Evolutionary conservation across 352 stramenopile genomes (phyloP).

Genomic region (Phytopythium litorale): DNA sequence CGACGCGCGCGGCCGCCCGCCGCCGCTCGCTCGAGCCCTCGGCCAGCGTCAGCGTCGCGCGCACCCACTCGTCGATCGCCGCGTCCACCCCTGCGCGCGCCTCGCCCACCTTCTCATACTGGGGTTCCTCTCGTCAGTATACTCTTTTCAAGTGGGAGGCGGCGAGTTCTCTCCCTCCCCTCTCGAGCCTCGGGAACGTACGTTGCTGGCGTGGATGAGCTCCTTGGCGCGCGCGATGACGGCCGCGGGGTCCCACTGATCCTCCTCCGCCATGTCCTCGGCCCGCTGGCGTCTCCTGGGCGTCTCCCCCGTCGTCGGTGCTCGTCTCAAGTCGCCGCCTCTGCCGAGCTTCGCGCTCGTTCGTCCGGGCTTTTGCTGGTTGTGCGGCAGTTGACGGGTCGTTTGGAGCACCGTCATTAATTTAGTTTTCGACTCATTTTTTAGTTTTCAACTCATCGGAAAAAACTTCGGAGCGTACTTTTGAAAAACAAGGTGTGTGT

Average conservation of each 20-base stretch:
- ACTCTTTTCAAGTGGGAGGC: not conserved
- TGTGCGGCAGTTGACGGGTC: not conserved
- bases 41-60: constrained; percentile 7
- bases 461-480: too few species aligned
- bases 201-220: constrained; percentile 72
- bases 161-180: too few species aligned
- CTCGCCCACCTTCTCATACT: constrained; percentile 72
- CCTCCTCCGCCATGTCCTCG: constrained; percentile 3
- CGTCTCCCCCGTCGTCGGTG: not conserved
- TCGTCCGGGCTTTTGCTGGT: not conserved
- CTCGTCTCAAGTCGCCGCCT: not conserved
- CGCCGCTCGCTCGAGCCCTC: constrained; percentile 9
- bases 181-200: constrained; percentile 26
- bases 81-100: constrained; percentile 50
- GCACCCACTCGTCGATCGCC: constrained; percentile 42
- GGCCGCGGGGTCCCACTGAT: constrained; percentile 39
- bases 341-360: not conserved
- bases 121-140: not conserved
- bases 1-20: constrained; percentile 24
- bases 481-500: too few species aligned
- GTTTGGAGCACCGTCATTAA: too few species aligned
- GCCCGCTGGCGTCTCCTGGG: not conserved
- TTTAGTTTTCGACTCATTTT: too few species aligned
- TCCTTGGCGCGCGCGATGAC: constrained; percentile 63
- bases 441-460: too few species aligned